Base-by-base conservation (phyloP, 805 yeast species). In the Brettanomyces anomalus region DNA sequence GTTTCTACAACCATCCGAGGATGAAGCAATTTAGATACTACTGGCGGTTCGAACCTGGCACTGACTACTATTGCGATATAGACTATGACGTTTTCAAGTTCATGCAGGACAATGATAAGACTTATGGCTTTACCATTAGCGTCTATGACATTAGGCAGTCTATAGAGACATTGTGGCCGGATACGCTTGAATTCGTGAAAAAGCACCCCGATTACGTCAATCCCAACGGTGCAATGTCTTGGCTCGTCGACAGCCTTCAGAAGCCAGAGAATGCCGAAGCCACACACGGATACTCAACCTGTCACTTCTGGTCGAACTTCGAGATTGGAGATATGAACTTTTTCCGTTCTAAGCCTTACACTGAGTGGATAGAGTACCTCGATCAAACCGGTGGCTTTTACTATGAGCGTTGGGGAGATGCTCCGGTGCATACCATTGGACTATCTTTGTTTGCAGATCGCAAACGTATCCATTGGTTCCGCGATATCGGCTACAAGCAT, bases 331-430 rank as follows among this genome's bases (percentile, higher is more conserved):
- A 84, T 53, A 72, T 87, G 83, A 90, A 87, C 49, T 87, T 87
- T 52, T 82, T 69, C 62, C 65, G 95, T 41, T 64, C 72, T 19
- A 79, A 82, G 42, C 76, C 87, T 1, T 87, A 86, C 55, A 65
- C 68, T 33, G 61, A 63, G 11, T 86, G 83, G 77, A 76, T 81
- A 53, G 64, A 80, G 28, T 64, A 68, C 53, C 62, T 87, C 33
- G 95, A 86, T 44, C 47, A 68, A 3, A 61, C 79, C 1, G 93
- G 94, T 16, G 90, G 90, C 4, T 86, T 86, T 54, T 87, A 85
- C 59, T 87, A 87, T 54, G 96, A 88, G 59, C 64, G 95, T 44
- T 86, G 95, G 95, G 95, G 95, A 3, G 96, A 86, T 65, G 95
- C 95, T 0, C 95, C 95, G 0, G 93, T 86, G 1, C 93, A 85